A percentile compares a stretch with the other conserved stretches of the same genome.
Conservation (phyloP, 2,329 filamentous ascomycete species). For the Calonectria montana region DNA sequence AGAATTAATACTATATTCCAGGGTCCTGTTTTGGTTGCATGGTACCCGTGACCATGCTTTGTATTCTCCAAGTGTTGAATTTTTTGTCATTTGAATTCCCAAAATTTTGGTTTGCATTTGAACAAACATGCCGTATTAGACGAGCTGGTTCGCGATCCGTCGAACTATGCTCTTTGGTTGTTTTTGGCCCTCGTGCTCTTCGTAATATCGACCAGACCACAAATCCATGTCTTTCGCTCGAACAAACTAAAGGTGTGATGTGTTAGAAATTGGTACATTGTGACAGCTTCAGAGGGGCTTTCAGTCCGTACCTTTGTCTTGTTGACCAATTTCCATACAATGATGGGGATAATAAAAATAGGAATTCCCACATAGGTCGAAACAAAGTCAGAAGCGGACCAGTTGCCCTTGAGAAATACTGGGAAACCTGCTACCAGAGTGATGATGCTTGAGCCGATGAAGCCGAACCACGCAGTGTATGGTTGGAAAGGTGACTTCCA, state of each 20-base stretch:
- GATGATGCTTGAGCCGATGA: constrained; percentile 70
- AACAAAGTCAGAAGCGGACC: constrained; percentile 72
- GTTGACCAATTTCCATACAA: constrained; percentile 66
- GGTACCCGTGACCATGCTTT: not conserved
- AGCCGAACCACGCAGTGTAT: constrained; percentile 71
- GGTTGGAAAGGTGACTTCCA: constrained; percentile 67
- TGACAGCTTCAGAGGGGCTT: not conserved
- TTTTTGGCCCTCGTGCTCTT: constrained; percentile 15
- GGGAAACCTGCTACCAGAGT: constrained; percentile 81
- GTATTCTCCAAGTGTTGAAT: not conserved
- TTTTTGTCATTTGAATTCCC: not conserved
- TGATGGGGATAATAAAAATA: constrained; percentile 69
- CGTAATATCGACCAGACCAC: constrained; percentile 34
- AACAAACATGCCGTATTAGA: not conserved
- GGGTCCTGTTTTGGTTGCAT: not conserved
- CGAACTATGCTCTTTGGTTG: not conserved
- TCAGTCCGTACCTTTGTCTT: constrained; percentile 29
- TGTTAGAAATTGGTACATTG: not conserved
- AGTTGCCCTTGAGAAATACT: constrained; percentile 76
- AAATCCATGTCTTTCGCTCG: constrained; percentile 65
- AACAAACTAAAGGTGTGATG: constrained; percentile 38
- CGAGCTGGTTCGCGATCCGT: not conserved
- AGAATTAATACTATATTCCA: not conserved
- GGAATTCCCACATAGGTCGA: constrained; percentile 72
- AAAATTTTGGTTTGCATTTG: not conserved